Evolutionary conservation across 2,329 filamentous ascomycete genomes (phyloP).

Genomic region (Apiospora marii): DNA sequence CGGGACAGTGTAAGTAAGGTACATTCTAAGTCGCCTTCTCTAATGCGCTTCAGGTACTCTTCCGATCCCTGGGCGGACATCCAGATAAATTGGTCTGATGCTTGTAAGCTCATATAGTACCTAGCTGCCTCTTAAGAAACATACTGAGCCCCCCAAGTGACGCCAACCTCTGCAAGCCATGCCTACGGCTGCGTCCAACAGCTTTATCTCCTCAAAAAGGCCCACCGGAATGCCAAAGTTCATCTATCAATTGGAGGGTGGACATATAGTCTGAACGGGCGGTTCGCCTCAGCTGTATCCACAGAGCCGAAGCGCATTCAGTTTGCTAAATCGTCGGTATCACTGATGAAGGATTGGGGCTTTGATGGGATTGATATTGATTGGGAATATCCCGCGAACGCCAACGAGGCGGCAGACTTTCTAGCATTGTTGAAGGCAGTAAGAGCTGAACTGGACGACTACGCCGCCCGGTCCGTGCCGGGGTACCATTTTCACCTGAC

Average conservation of each 20-base stretch:
- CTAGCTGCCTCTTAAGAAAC: conserved; percentile 4
- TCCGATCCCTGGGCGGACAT: conserved; percentile 70
- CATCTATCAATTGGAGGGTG: conserved; percentile 83
- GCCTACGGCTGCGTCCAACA: conserved; percentile 82
- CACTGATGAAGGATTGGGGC: too few species aligned
- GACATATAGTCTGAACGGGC: conserved; percentile 69
- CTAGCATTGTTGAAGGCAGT: too few species aligned
- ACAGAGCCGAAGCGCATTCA: too few species aligned
- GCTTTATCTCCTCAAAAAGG: conserved; percentile 77
- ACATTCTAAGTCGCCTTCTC: conserved; percentile 1
- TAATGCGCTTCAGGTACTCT: conserved; percentile 43
- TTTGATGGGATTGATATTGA: too few species aligned
- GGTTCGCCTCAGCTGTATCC: too few species aligned
- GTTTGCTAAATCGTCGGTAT: too few species aligned
- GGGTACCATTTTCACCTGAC: too few species aligned
- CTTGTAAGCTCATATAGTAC: conserved; percentile 17
- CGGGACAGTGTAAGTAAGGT: conserved; percentile 50
- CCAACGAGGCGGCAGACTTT: too few species aligned
- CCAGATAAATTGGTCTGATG: conserved; percentile 64
- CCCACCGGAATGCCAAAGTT: conserved; percentile 78
- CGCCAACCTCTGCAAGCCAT: conserved; percentile 58
- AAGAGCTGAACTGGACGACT: too few species aligned
- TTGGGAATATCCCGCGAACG: too few species aligned
- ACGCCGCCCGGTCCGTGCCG: too few species aligned
- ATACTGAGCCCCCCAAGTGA: conserved; percentile 4